Evolutionary conservation across 805 yeast genomes (phyloP).

Genomic region (Metschnikowia orientalis): DNA sequence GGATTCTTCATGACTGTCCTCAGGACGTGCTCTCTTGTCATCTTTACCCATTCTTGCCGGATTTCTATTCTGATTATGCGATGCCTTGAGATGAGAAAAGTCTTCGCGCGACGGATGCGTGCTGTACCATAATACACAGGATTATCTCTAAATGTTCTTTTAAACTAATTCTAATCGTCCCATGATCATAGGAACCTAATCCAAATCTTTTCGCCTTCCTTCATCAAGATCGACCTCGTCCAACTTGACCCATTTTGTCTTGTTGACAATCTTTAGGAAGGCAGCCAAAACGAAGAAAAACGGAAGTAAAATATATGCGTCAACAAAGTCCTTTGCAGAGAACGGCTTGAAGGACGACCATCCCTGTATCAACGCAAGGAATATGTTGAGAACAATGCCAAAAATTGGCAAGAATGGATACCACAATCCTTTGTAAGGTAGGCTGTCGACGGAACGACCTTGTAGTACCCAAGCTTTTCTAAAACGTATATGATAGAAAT

Average conservation of each 20-base stretch:
- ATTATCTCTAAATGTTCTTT: background rate
- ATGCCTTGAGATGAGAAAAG: slow-evolving; percentile 2
- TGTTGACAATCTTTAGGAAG: slow-evolving; percentile 37
- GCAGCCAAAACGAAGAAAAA: slow-evolving; percentile 42
- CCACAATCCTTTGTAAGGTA: slow-evolving; percentile 36
- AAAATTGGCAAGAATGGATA: slow-evolving; percentile 50
- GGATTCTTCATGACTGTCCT: slow-evolving; percentile 24
- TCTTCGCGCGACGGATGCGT: slow-evolving; percentile 5
- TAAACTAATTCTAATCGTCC: background rate
- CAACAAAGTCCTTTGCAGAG: slow-evolving; percentile 42
- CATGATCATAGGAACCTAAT: slow-evolving; percentile 2
- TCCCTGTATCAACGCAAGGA: slow-evolving; percentile 60
- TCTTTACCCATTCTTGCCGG: slow-evolving; percentile 20
- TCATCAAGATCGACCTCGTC: slow-evolving; percentile 47
- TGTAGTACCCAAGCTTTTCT: slow-evolving; percentile 41
- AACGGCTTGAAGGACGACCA: slow-evolving; percentile 63
- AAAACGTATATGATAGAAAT: slow-evolving; percentile 54
- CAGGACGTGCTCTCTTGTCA: slow-evolving; percentile 27
- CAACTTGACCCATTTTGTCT: slow-evolving; percentile 39
- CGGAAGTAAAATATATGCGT: slow-evolving; percentile 61
- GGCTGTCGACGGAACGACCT: slow-evolving; percentile 30
- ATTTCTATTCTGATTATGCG: background rate
- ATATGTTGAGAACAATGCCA: slow-evolving; percentile 46
- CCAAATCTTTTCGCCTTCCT: slow-evolving; percentile 44
- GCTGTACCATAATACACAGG: no score